Conservation (phyloP, 2,329 filamentous ascomycete genomes). For the Bipolaris gigantea region DNA sequence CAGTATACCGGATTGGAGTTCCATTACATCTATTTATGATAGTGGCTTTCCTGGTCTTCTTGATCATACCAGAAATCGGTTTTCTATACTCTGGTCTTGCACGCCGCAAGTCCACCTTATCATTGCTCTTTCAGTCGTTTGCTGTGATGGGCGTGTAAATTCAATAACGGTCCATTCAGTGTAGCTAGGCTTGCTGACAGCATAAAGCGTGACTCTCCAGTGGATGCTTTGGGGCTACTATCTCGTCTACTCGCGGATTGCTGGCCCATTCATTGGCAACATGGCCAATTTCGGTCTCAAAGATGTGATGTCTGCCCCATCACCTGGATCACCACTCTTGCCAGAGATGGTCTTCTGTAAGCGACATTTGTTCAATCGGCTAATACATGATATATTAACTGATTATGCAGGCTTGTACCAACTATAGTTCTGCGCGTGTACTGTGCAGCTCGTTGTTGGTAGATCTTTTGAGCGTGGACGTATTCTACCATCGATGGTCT, state of each 20-base stretch:
- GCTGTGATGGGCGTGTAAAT: conserved; percentile 58
- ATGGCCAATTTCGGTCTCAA: conserved; percentile 64
- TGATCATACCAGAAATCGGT: conserved; percentile 69
- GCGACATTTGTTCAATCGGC: not conserved
- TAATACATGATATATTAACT: not conserved
- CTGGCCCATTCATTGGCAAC: conserved; percentile 64
- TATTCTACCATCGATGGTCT: conserved; percentile 66
- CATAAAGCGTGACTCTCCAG: conserved; percentile 54
- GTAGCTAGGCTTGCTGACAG: conserved; percentile 1
- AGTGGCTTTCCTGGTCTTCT: conserved; percentile 64
- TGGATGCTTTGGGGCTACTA: conserved; percentile 69
- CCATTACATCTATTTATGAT: conserved; percentile 64
- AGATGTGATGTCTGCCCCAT: conserved; percentile 63
- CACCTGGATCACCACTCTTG: conserved; percentile 58
- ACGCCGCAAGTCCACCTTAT: conserved; percentile 63
- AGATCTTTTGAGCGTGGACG: conserved; percentile 66
- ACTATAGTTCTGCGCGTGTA: conserved; percentile 63
- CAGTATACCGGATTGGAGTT: conserved; percentile 63
- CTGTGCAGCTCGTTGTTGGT: conserved; percentile 67
- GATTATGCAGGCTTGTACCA: conserved; percentile 55
- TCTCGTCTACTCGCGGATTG: conserved; percentile 63
- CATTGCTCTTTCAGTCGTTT: conserved; percentile 64
- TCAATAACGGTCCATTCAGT: not conserved
- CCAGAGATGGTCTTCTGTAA: conserved; percentile 67
- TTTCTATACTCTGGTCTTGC: conserved; percentile 66